phyloP scores from a whole-genome alignment of 352 stramenopile species.

The Phytophthora tubulina region DNA sequence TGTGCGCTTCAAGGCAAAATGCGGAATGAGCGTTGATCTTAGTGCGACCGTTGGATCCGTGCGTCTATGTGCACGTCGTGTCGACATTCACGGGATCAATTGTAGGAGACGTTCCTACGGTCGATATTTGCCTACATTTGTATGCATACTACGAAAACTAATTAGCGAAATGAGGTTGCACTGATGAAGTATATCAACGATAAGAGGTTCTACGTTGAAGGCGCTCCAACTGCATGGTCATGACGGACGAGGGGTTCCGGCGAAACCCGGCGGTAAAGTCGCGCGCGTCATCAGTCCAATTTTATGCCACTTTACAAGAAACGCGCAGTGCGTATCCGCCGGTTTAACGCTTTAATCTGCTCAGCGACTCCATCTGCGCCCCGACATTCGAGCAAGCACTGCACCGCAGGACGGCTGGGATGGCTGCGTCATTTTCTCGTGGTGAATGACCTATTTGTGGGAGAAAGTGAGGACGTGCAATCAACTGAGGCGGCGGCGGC shows the following conservation, averaged over 20 bases:
- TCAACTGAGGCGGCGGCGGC: background rate
- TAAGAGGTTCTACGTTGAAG: constrained; percentile 14
- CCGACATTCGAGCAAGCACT: constrained; percentile 1
- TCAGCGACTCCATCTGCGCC: background rate
- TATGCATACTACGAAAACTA: no score
- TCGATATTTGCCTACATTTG: no score
- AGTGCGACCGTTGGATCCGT: constrained; percentile 15
- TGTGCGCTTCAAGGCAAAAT: constrained; percentile 28
- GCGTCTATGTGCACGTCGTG: constrained; percentile 12
- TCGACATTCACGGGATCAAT: constrained; percentile 1
- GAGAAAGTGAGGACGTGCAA: constrained; percentile 12
- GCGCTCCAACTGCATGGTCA: constrained; percentile 11
- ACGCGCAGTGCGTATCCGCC: constrained; percentile 1
- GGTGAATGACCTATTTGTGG: constrained; percentile 4
- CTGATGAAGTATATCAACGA: background rate
- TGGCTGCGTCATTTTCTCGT: constrained; percentile 9
- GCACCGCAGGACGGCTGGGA: background rate
- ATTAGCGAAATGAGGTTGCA: no score
- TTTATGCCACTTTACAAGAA: constrained; percentile 15
- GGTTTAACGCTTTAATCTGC: constrained; percentile 14
- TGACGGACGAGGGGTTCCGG: constrained; percentile 3
- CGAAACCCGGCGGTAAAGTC: constrained; percentile 19
- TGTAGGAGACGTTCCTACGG: background rate
- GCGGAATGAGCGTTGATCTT: constrained; percentile 29
- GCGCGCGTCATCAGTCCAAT: constrained; percentile 26